Evolutionary conservation across 192 early-diverging fungal species (phyloP).

Genomic region (Coemansia sp.): DNA sequence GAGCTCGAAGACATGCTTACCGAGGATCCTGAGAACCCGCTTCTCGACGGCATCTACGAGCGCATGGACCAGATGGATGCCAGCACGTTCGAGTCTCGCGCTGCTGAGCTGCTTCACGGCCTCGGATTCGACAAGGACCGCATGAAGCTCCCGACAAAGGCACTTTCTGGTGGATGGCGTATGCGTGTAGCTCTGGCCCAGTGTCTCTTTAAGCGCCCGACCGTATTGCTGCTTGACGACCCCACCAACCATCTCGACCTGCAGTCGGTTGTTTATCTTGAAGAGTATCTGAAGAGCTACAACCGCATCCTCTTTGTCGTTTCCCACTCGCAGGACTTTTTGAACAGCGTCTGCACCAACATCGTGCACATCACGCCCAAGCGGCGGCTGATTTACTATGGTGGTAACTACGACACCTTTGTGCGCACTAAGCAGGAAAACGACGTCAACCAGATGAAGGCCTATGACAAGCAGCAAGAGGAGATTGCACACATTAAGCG

Average conservation of each 20-base stretch:
- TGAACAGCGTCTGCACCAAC: slow-evolving; percentile 94
- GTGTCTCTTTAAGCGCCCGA: slow-evolving; percentile 92
- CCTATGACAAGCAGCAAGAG: slow-evolving; percentile 97
- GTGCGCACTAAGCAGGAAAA: slow-evolving; percentile 92
- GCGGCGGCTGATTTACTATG: slow-evolving; percentile 88
- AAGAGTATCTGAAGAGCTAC: slow-evolving; percentile 76
- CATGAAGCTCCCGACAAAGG: slow-evolving; percentile 92
- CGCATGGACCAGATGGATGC: slow-evolving; percentile 93
- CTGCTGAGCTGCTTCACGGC: slow-evolving; percentile 87
- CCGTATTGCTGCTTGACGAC: slow-evolving; percentile 90
- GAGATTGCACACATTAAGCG: slow-evolving; percentile 99
- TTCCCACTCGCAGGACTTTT: slow-evolving; percentile 95
- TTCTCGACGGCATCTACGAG: slow-evolving; percentile 94
- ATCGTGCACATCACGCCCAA: slow-evolving; percentile 91
- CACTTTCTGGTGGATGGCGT: slow-evolving; percentile 99
- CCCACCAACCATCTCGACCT: slow-evolving; percentile 92
- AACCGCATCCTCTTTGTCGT: slow-evolving; percentile 83
- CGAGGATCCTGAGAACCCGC: slow-evolving; percentile 76
- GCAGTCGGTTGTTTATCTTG: slow-evolving; percentile 84
- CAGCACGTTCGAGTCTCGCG: slow-evolving; percentile 90
- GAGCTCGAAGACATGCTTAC: slow-evolving; percentile 87
- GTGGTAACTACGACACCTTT: slow-evolving; percentile 97
- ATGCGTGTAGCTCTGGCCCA: slow-evolving; percentile 97
- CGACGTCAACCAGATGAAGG: slow-evolving; percentile 99
- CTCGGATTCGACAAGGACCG: slow-evolving; percentile 85